phyloP scores from a whole-genome alignment of 2,329 filamentous ascomycete genomes.

The Epichloe hybrida region DNA sequence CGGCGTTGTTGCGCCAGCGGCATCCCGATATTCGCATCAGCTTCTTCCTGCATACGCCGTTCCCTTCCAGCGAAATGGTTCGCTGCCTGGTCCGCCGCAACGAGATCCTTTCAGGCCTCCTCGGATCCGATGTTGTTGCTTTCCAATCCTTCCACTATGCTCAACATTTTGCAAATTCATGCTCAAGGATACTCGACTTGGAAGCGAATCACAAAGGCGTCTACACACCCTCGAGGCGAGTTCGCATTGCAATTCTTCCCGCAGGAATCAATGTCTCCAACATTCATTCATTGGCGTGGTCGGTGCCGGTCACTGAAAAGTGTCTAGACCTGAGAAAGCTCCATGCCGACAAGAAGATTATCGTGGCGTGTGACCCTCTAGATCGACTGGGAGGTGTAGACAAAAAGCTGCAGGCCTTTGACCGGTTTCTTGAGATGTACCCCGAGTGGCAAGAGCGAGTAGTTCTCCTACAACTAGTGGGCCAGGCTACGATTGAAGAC shows the following conservation, averaged over 20 bases:
- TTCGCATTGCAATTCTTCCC: slow-evolving; percentile 2
- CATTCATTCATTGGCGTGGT: slow-evolving; percentile 63
- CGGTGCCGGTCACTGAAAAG: slow-evolving; percentile 53
- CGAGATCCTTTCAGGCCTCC: slow-evolving; percentile 73
- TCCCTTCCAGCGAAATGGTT: slow-evolving; percentile 90
- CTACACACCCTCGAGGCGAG: slow-evolving; percentile 52
- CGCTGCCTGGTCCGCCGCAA: slow-evolving; percentile 76
- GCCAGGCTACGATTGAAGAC: slow-evolving; percentile 54
- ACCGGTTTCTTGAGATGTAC: slow-evolving; percentile 76
- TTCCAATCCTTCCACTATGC: slow-evolving; percentile 94
- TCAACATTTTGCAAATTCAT: slow-evolving; percentile 85
- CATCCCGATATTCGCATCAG: slow-evolving; percentile 81
- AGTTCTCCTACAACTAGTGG: slow-evolving; percentile 86
- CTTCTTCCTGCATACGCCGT: slow-evolving; percentile 86
- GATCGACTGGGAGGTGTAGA: slow-evolving; percentile 83
- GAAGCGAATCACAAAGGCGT: slow-evolving; percentile 71
- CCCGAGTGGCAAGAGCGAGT: slow-evolving; percentile 85
- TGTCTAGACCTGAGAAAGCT: slow-evolving; percentile 58
- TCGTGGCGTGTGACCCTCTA: slow-evolving; percentile 83
- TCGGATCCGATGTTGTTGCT: slow-evolving; percentile 81
- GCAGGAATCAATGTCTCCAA: slow-evolving; percentile 66
- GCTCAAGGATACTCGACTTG: slow-evolving; percentile 74
- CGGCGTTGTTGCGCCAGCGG: slow-evolving; percentile 72
- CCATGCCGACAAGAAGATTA: slow-evolving; percentile 78
- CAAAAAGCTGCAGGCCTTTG: slow-evolving; percentile 87